Evolutionary conservation across 2,329 filamentous ascomycete species (phyloP).

Genomic region (Colletotrichum higginsianum): DNA sequence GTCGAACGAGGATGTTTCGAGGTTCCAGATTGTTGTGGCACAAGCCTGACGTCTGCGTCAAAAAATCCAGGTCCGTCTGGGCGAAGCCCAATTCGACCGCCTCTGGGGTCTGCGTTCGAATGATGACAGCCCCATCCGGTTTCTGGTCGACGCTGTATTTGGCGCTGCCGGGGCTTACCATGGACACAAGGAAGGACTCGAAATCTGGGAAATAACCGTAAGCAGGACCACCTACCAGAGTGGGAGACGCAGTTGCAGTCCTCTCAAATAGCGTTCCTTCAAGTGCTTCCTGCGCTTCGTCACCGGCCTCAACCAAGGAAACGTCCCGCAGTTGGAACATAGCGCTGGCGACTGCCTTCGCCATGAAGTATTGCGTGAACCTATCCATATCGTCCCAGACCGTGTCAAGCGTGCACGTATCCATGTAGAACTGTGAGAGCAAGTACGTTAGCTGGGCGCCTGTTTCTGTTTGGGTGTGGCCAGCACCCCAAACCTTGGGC

Average conservation of each 20-base stretch:
- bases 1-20: slow-evolving; percentile 14
- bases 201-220: not conserved
- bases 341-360: no score
- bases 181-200: not conserved
- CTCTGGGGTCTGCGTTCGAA: not conserved
- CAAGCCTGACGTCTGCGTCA: not conserved
- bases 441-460: slow-evolving; percentile 15
- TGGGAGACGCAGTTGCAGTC: not conserved
- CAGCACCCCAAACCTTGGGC: slow-evolving; percentile 28
- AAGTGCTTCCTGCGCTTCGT: not conserved
- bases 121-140: slow-evolving; percentile 1
- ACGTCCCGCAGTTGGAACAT: not conserved
- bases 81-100: slow-evolving; percentile 4
- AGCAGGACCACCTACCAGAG: not conserved
- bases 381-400: slow-evolving; percentile 2
- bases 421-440: slow-evolving; percentile 14
- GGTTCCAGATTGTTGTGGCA: slow-evolving; percentile 37
- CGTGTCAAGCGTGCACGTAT: not conserved
- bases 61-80: not conserved
- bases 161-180: not conserved
- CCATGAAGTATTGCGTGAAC: not conserved
- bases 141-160: not conserved
- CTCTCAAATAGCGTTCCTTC: not conserved
- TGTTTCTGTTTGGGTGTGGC: not conserved
- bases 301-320: not conserved